A percentile compares a stretch with the other conserved stretches of the same genome.
phyloP scores from a whole-genome alignment of 805 yeast species.

The Cyberlindnera amylophila region DNA sequence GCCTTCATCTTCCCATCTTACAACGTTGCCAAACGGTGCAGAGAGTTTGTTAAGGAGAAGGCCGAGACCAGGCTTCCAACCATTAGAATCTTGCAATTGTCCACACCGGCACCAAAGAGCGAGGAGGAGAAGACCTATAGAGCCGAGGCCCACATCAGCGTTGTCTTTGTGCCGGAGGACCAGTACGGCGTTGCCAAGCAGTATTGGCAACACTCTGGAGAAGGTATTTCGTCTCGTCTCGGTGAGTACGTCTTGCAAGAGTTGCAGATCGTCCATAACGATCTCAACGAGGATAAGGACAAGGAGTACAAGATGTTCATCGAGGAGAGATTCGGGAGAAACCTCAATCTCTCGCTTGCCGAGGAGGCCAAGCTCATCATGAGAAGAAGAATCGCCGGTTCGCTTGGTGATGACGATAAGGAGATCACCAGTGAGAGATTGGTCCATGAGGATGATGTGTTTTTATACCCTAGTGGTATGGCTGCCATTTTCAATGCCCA shows the following conservation, averaged over 20 bases:
- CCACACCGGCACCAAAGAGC: conserved; percentile 62
- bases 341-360: conserved; percentile 73
- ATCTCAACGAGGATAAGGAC: conserved; percentile 30
- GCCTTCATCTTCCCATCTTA: conserved; percentile 77
- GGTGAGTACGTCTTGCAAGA: conserved; percentile 81
- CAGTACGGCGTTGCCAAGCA: conserved; percentile 65
- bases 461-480: conserved; percentile 89
- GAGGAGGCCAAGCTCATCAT: conserved; percentile 72
- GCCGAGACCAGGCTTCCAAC: conserved; percentile 27
- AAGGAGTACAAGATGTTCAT: conserved; percentile 63
- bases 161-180: conserved; percentile 65
- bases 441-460: conserved; percentile 61
- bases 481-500: conserved; percentile 85
- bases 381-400: conserved; percentile 69
- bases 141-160: conserved; percentile 67
- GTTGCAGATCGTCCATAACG: conserved; percentile 38
- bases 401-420: conserved; percentile 41
- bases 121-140: conserved; percentile 57
- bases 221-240: conserved; percentile 86
- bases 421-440: conserved; percentile 17
- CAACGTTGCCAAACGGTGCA: conserved; percentile 75
- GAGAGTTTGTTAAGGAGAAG: conserved; percentile 64
- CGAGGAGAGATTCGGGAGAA: conserved; percentile 89
- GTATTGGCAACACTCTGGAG: conserved; percentile 98
- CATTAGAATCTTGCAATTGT: conserved; percentile 66